These are phyloP conservation scores for Penicillium digitatum DNA, from an alignment of 2,329 filamentous ascomycete species.

Conservation along the genomic window DNA sequence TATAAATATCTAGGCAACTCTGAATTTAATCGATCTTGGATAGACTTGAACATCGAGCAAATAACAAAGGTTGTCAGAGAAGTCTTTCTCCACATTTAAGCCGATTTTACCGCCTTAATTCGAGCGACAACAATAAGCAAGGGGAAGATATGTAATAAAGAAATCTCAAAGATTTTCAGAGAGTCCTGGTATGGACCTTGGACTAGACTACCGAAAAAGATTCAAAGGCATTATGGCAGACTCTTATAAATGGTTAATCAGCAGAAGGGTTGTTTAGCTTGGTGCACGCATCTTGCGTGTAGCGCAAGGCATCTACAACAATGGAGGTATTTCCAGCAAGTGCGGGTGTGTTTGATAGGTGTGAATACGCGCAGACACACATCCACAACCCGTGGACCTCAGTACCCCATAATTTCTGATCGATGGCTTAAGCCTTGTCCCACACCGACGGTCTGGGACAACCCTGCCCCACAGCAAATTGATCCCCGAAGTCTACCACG, in stretches of 20 bases:
- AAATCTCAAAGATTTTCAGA: no score
- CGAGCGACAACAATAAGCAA: neutral
- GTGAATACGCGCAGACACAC: neutral
- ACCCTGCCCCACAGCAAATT: neutral
- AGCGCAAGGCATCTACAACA: no score
- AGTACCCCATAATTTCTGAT: neutral
- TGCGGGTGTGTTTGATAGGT: neutral
- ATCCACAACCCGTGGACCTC: no score
- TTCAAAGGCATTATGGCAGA: no score
- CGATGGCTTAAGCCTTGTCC: neutral
- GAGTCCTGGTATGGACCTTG: no score
- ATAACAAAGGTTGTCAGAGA: neutral
- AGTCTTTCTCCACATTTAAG: neutral
- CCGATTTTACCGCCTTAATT: neutral
- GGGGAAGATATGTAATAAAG: no score
- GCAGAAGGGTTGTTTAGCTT: no score
- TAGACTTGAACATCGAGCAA: neutral
- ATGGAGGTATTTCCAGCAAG: neutral
- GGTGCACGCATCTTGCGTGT: no score
- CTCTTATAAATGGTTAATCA: no score
- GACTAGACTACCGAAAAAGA: no score
- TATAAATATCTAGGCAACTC: constrained; percentile 3
- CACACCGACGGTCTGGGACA: neutral
- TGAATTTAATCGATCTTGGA: constrained; percentile 3
- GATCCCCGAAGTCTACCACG: neutral